Base-by-base conservation (phyloP, 805 yeast genomes). In the Sugiyamaella valdiviana region DNA sequence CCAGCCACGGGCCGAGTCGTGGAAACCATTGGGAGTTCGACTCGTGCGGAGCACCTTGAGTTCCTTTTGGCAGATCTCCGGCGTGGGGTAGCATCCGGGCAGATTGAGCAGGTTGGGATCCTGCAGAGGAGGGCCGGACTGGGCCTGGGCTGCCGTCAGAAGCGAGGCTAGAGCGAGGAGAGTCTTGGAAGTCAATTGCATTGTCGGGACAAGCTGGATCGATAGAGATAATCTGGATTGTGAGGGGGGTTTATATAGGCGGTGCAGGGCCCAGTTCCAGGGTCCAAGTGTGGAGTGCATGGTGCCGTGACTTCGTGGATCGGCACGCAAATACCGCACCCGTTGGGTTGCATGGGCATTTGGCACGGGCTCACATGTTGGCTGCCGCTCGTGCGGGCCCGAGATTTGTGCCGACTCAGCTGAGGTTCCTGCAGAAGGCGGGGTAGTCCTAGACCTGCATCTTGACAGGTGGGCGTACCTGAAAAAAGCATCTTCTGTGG, bases 1-100 rank as follows among this genome's bases (percentile, higher is more conserved):
- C 50, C 50, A 46, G 10, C 50, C 50, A 23, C 46, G 42, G 16
- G 45, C 45, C 4, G 50, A 36, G 14, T 22, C 14, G 26, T 22
- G 12, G 46, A 35, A 42, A 4, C 50, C 50, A 24, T 46, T 46
- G 32, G 50, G 42, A 5, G 50, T 46, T 12, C 17, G 17, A n/a
- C 36, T 46, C 7, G 50, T 41, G 17, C 37, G 42, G 5, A 46
- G 36, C 9, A 46, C 46, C 17, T 17, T 20, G 23, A 46, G 39
- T 10, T 41, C 19, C 36, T 32, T 40, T n/a, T 46, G 20, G 37
- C 50, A 46, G 23, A 42, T 35, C 15, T 41, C n/a, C 17, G 44
- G 40, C 23, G 44, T 46, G 26, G 44, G 36, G 23, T 46, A 46
- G 29, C 50, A 46, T 35, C 24, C 29, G 19, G 50, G 50, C 4